phyloP scores from a whole-genome alignment of 352 stramenopile species.

The Phytophthora idaei region DNA sequence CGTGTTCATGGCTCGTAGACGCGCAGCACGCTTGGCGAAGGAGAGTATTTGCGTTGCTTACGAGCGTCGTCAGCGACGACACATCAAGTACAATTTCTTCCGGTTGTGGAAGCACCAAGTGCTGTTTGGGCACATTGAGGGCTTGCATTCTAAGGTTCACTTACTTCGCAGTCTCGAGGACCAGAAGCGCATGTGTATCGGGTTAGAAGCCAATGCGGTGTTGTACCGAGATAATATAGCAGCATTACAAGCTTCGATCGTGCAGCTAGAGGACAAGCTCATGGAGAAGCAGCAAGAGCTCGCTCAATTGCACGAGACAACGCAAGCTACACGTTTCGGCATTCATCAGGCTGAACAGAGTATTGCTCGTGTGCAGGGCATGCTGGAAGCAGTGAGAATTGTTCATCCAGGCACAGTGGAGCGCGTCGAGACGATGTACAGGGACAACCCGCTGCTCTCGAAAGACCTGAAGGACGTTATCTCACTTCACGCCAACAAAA shows the following conservation, averaged over 20 bases:
- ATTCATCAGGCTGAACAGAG: constrained; percentile 77
- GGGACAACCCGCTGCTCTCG: constrained; percentile 66
- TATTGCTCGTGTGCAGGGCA: constrained; percentile 70
- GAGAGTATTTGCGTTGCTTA: constrained; percentile 76
- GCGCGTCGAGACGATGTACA: constrained; percentile 72
- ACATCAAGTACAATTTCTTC: constrained; percentile 84
- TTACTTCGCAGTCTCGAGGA: constrained; percentile 73
- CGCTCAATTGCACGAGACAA: constrained; percentile 57
- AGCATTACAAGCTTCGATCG: constrained; percentile 60
- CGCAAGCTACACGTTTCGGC: constrained; percentile 68
- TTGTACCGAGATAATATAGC: constrained; percentile 71
- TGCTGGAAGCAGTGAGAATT: constrained; percentile 71
- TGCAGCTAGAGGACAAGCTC: constrained; percentile 59
- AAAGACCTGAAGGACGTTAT: constrained; percentile 69
- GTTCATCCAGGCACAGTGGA: constrained; percentile 74
- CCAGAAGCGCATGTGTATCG: constrained; percentile 78
- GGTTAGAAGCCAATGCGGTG: constrained; percentile 59
- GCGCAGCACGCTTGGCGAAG: constrained; percentile 49
- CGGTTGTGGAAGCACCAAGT: constrained; percentile 82
- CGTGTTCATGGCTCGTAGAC: constrained; percentile 45
- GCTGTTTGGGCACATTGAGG: constrained; percentile 73
- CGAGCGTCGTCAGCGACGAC: constrained; percentile 57
- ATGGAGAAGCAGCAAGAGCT: constrained; percentile 74
- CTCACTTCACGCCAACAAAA: constrained; percentile 50
- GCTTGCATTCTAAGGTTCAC: constrained; percentile 67